phyloP scores from a whole-genome alignment of 108 stramenopile genomes.

The Phaeodactylum tricornutum region DNA sequence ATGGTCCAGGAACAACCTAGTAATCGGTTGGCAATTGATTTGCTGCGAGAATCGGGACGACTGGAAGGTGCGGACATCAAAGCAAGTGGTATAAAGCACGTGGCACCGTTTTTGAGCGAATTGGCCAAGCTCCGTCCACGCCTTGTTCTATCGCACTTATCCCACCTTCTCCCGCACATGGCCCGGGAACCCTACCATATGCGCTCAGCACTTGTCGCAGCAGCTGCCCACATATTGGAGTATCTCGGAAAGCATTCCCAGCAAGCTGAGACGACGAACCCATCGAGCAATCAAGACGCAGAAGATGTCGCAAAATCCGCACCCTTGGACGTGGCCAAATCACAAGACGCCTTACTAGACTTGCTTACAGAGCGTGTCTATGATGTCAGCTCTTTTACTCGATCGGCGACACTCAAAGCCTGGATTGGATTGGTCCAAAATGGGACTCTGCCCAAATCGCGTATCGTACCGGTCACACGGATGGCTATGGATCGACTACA shows the following conservation, averaged over 20 bases:
- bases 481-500: conserved; percentile 82
- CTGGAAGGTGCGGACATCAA: conserved; percentile 48
- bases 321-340: conserved; percentile 26
- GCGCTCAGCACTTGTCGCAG: conserved; percentile 64
- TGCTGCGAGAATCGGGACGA: conserved; percentile 66
- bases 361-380: conserved; percentile 64
- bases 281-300: conserved; percentile 12
- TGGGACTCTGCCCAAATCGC: conserved; percentile 63
- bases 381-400: conserved; percentile 77
- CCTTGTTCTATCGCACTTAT: conserved; percentile 50
- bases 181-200: conserved; percentile 65
- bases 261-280: not conserved
- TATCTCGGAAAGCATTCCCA: conserved; percentile 16
- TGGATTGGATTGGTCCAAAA: conserved; percentile 55
- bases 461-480: conserved; percentile 60
- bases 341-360: conserved; percentile 66
- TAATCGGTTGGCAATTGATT: conserved; percentile 45
- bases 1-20: conserved; percentile 36
- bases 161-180: conserved; percentile 63
- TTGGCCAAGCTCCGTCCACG: conserved; percentile 46
- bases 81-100: conserved; percentile 67
- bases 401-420: conserved; percentile 76
- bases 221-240: conserved; percentile 57
- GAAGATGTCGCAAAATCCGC: conserved; percentile 10
- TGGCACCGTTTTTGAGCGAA: conserved; percentile 68